Conservation (phyloP, 352 stramenopile genomes). For the Globisporangium acanthophoron region DNA sequence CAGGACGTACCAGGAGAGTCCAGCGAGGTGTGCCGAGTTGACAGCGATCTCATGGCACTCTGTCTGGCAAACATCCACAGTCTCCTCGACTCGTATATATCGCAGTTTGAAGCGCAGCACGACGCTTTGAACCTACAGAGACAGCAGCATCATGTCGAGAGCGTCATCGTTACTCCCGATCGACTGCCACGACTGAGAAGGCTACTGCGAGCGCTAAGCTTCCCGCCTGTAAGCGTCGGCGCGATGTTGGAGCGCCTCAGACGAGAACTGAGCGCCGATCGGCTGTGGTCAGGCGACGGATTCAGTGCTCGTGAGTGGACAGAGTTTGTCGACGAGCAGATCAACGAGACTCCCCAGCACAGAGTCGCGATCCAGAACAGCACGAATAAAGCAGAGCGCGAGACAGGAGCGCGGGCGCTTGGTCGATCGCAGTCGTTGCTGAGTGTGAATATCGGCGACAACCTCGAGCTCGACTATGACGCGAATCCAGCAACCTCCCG, state of each 20-base stretch:
- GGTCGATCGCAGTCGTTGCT: constrained; percentile 11
- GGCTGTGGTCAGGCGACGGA: constrained; percentile 23
- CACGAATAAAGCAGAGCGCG: background rate
- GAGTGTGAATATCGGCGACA: constrained; percentile 8
- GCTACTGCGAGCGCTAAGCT: constrained; percentile 35
- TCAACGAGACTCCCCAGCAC: background rate
- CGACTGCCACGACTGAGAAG: constrained; percentile 16
- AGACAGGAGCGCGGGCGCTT: background rate
- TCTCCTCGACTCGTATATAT: constrained; percentile 34
- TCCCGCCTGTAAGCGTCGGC: constrained; percentile 29
- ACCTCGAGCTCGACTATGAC: background rate
- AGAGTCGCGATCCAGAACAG: background rate
- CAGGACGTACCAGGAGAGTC: background rate
- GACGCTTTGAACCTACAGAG: background rate
- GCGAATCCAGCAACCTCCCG: background rate
- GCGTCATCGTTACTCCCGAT: background rate
- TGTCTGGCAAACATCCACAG: constrained; percentile 67
- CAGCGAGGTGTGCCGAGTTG: background rate
- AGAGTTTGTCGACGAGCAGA: constrained; percentile 10
- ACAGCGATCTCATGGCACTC: constrained; percentile 43
- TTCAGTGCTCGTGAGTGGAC: constrained; percentile 39
- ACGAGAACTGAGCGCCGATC: constrained; percentile 17
- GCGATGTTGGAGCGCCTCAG: constrained; percentile 21
- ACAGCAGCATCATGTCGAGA: background rate
- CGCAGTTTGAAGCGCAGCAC: constrained; percentile 21